These are phyloP conservation scores for Calonectria ilicicola DNA, from an alignment of 2,329 filamentous ascomycete genomes.

Conservation along the genomic window DNA sequence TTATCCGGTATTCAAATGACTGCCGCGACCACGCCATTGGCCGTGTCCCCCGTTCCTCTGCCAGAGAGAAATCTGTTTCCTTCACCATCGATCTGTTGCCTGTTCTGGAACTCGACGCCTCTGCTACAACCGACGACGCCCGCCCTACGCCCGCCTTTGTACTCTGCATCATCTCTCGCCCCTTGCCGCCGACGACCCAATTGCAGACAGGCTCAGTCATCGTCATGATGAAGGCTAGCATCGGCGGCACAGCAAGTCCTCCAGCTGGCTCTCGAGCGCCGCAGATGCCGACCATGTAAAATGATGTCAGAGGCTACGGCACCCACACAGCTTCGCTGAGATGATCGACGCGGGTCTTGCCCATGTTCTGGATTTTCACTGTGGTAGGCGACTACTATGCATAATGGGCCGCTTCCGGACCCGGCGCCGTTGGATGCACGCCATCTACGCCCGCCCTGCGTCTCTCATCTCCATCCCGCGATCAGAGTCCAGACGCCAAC, in stretches of 20 bases:
- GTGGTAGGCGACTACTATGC: neutral
- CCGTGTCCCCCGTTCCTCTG: neutral
- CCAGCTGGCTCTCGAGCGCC: neutral
- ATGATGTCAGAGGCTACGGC: conserved; percentile 30
- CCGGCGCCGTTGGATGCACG: conserved; percentile 10
- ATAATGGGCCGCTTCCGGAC: neutral
- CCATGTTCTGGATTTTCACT: neutral
- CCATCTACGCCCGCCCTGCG: conserved; percentile 8
- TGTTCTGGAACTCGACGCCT: neutral
- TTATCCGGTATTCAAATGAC: neutral
- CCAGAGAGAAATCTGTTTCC: neutral
- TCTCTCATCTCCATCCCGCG: conserved; percentile 1
- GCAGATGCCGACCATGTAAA: conserved; percentile 14
- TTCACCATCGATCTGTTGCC: neutral
- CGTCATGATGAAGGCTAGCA: neutral
- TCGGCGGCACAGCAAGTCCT: neutral
- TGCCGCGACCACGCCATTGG: neutral
- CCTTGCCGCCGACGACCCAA: neutral
- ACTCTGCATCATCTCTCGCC: neutral
- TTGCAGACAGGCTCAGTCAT: neutral
- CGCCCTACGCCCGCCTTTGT: neutral
- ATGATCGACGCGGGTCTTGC: conserved; percentile 12
- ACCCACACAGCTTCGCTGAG: neutral
- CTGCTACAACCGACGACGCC: neutral
- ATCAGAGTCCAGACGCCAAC: neutral